These are phyloP conservation scores for Lachancea lanzarotensis DNA, from an alignment of 805 yeast genomes.

Conservation along the genomic window DNA sequence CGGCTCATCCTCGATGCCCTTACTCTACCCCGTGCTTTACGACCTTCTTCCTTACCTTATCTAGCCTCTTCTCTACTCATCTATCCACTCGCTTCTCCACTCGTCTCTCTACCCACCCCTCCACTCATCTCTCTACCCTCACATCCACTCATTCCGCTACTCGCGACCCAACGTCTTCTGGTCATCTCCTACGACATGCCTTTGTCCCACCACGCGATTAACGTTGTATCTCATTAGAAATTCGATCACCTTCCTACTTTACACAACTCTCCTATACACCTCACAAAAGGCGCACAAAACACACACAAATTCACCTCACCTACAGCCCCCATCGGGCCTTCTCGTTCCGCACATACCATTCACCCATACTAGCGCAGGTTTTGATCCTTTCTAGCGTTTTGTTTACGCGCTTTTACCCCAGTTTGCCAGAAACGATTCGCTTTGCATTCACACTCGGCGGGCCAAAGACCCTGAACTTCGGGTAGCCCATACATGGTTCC, in stretches of 20 bases:
- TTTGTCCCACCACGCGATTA: not conserved
- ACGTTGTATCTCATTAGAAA: not conserved
- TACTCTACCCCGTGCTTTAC: not conserved
- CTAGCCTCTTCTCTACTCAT: not conserved
- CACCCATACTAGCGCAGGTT: no score
- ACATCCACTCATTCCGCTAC: not conserved
- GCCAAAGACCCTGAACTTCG: not conserved
- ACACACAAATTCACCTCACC: no score
- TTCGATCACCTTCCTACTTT: not conserved
- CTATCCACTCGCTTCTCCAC: not conserved
- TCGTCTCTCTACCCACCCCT: not conserved
- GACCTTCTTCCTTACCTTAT: not conserved
- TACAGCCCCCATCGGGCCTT: no score
- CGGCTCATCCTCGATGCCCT: no score
- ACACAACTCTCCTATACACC: not conserved
- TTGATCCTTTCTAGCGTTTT: no score
- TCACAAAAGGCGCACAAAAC: not conserved
- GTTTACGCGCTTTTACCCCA: no score
- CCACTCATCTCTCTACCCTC: not conserved
- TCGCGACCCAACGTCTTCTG: not conserved
- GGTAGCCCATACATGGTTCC: conserved; percentile 5
- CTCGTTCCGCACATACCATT: no score
- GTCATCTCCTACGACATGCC: not conserved
- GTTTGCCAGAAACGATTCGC: not conserved
- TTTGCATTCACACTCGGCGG: not conserved